phyloP scores from a whole-genome alignment of 2,329 filamentous ascomycete genomes.

The Neurospora sp. region DNA sequence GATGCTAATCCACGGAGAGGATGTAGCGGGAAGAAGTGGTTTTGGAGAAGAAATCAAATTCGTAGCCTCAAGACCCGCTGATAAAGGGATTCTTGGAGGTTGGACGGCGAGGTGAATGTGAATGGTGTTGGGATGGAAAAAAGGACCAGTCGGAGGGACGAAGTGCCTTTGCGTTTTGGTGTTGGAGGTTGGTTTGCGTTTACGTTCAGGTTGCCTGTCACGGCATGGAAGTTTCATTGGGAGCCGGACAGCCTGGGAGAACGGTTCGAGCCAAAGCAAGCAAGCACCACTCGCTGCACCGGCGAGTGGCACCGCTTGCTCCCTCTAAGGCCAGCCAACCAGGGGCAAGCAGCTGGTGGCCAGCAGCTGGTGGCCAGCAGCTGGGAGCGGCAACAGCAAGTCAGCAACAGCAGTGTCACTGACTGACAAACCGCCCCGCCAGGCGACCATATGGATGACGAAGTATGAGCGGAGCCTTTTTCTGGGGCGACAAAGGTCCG shows the following conservation, averaged over 20 bases:
- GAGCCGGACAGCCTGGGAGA: conserved; percentile 2
- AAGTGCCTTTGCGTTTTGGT: background rate
- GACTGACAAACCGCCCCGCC: conserved; percentile 5
- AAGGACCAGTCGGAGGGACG: background rate
- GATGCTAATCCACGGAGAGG: background rate
- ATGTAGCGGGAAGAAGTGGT: background rate
- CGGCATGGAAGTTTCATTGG: conserved; percentile 1
- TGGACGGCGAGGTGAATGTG: background rate
- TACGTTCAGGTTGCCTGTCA: background rate
- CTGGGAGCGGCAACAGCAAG: background rate
- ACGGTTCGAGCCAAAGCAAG: conserved; percentile 11
- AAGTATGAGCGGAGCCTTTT: conserved; percentile 15
- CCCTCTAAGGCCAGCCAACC: background rate
- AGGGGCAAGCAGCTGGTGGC: background rate
- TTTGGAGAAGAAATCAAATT: background rate
- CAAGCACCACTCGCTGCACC: conserved; percentile 11
- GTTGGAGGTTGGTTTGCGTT: background rate
- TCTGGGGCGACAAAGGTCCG: conserved; percentile 16
- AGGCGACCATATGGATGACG: conserved; percentile 25
- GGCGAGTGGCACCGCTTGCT: conserved; percentile 3
- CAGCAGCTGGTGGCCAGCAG: background rate
- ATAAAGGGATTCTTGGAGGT: background rate
- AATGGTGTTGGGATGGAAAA: conserved; percentile 3
- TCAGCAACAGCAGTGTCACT: background rate
- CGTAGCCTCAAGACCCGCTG: background rate